phyloP scores from a whole-genome alignment of 371 early-diverging fungal species.

The Capillidium rhysosporum region DNA sequence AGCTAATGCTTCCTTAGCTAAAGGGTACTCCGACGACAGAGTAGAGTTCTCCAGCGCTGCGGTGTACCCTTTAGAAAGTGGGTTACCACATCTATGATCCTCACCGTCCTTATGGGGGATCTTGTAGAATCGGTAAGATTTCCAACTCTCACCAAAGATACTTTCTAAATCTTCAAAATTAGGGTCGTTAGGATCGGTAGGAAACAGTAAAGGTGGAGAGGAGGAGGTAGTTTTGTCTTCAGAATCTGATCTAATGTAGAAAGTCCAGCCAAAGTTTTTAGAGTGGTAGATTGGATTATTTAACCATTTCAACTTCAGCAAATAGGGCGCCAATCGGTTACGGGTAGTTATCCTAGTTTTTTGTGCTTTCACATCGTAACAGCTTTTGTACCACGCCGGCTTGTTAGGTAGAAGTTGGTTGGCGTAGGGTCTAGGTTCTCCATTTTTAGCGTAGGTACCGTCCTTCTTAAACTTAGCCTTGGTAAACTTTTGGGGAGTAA shows the following conservation, averaged over 20 bases:
- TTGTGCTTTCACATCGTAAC: slow-evolving; percentile 35
- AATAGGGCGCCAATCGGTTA: slow-evolving; percentile 54
- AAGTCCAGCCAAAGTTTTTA: slow-evolving; percentile 58
- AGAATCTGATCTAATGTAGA: slow-evolving; percentile 28
- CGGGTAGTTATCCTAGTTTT: slow-evolving; percentile 42
- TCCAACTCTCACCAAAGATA: slow-evolving; percentile 2
- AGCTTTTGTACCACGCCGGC: slow-evolving; percentile 75
- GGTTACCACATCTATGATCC: slow-evolving; percentile 61
- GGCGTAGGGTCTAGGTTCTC: slow-evolving; percentile 14
- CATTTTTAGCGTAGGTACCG: slow-evolving; percentile 19
- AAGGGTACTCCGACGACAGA: slow-evolving; percentile 40
- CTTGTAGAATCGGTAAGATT: slow-evolving; percentile 23
- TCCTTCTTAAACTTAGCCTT: slow-evolving; percentile 16
- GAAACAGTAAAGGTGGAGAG: slow-evolving; percentile 9
- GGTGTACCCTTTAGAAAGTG: slow-evolving; percentile 64
- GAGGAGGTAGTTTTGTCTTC: slow-evolving; percentile 9
- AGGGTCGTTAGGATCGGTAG: background rate
- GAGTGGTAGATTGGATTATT: slow-evolving; percentile 61
- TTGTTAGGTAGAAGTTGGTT: slow-evolving; percentile 31
- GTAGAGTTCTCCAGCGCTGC: slow-evolving; percentile 55
- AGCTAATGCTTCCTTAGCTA: slow-evolving; percentile 61
- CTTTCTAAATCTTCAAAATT: too few relatives aligned
- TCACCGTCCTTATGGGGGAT: slow-evolving; percentile 84
- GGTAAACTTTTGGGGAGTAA: slow-evolving; percentile 13
- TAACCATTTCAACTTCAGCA: slow-evolving; percentile 69